Evolutionary conservation across 2,329 filamentous ascomycete species (phyloP).

Genomic region (Tympanopsis confertula): DNA sequence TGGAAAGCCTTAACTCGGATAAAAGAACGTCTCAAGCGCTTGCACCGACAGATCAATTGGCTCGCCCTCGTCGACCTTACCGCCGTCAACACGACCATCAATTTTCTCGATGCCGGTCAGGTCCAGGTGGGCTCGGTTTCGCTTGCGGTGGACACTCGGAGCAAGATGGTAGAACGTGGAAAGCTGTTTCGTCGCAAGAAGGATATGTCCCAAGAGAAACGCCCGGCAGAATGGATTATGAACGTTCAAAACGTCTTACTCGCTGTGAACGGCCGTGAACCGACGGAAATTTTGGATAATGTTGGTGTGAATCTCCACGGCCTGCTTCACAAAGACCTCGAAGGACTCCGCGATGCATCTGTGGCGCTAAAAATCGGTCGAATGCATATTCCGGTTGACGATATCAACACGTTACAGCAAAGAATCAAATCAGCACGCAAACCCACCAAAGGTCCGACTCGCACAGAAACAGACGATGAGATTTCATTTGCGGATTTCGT

Average conservation of each 20-base stretch:
- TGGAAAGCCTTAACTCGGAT: conserved; percentile 49
- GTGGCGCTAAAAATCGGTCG: conserved; percentile 60
- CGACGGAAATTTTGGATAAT: conserved; percentile 57
- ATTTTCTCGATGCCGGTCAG: conserved; percentile 51
- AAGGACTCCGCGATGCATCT: conserved; percentile 59
- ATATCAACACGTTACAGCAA: conserved; percentile 39
- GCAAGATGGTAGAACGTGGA: conserved; percentile 57
- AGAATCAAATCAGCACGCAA: conserved; percentile 21
- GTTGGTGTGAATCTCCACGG: conserved; percentile 61
- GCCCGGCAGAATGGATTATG: conserved; percentile 62
- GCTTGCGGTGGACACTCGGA: conserved; percentile 56
- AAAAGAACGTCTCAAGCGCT: conserved; percentile 55
- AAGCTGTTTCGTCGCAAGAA: conserved; percentile 58
- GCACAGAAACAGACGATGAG: conserved; percentile 10
- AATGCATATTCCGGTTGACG: conserved; percentile 58
- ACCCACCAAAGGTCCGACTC: conserved; percentile 7
- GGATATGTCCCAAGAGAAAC: conserved; percentile 28
- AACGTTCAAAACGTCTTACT: conserved; percentile 56
- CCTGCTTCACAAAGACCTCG: conserved; percentile 53
- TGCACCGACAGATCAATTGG: conserved; percentile 59
- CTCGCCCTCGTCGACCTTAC: conserved; percentile 57
- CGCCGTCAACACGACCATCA: conserved; percentile 46
- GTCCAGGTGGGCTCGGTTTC: conserved; percentile 53
- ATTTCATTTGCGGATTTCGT: conserved; percentile 36
- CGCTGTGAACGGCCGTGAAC: conserved; percentile 53